These are phyloP conservation scores for Sugiyamaella marilandica DNA, from an alignment of 805 yeast species.

Conservation along the genomic window DNA sequence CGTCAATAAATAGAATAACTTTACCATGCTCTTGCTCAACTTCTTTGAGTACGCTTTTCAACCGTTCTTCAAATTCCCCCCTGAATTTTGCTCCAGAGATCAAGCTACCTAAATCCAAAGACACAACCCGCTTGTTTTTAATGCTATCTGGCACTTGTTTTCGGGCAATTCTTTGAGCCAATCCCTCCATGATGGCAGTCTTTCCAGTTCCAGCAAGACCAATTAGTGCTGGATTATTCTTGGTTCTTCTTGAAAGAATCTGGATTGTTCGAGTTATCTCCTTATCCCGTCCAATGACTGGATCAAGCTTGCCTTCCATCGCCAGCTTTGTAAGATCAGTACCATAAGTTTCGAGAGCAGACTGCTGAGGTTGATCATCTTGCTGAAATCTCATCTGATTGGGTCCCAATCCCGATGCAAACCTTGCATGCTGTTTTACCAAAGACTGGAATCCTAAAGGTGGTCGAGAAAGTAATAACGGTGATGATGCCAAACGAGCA, in stretches of 20 bases:
- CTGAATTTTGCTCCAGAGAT: constrained; percentile 94
- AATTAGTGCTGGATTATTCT: constrained; percentile 90
- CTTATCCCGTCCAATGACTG: constrained; percentile 95
- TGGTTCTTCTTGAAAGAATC: constrained; percentile 85
- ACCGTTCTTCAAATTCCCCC: constrained; percentile 92
- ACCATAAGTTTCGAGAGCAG: constrained; percentile 82
- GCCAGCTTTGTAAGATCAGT: constrained; percentile 84
- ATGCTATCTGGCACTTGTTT: constrained; percentile 94
- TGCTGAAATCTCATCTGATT: constrained; percentile 15
- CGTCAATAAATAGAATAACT: constrained; percentile 82
- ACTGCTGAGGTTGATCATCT: constrained; percentile 32
- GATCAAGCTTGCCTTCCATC: constrained; percentile 84
- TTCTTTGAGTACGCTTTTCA: constrained; percentile 76
- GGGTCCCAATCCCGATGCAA: constrained; percentile 6
- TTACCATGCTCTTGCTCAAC: constrained; percentile 73
- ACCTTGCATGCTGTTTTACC: neutral
- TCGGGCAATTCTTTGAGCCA: constrained; percentile 86
- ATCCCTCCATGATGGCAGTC: constrained; percentile 93
- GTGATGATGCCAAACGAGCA: no score
- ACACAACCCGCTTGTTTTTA: constrained; percentile 76
- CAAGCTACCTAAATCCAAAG: constrained; percentile 81
- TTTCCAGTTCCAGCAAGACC: constrained; percentile 99
- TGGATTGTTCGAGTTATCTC: constrained; percentile 92
- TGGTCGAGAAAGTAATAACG: no score
- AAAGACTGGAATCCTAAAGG: no score